Conservation (phyloP, 1,284 basidiomycete genomes). For the Rhodotorula sp. region DNA sequence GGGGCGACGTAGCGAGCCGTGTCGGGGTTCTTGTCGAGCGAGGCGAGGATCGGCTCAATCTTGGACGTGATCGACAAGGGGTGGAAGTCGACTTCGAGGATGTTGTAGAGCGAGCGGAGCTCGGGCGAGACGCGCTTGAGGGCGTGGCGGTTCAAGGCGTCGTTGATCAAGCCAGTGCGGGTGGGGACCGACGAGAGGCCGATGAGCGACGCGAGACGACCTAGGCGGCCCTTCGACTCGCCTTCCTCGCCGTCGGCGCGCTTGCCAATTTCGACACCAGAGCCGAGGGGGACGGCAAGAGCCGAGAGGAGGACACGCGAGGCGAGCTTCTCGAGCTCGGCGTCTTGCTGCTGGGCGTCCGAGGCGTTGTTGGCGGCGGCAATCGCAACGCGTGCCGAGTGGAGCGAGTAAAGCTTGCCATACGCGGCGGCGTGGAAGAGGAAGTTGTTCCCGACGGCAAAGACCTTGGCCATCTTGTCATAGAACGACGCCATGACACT, state of each 20-base stretch:
- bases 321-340: constrained; percentile 77
- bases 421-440: constrained; percentile 97
- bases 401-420: constrained; percentile 68
- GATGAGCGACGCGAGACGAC: constrained; percentile 71
- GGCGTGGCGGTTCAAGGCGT: constrained; percentile 74
- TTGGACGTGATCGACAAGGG: constrained; percentile 82
- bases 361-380: constrained; percentile 56
- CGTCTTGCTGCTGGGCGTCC: constrained; percentile 50
- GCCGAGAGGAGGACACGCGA: constrained; percentile 91
- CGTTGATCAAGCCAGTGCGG: constrained; percentile 68
- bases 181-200: constrained; percentile 84
- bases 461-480: constrained; percentile 95
- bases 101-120: constrained; percentile 79
- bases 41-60: constrained; percentile 75
- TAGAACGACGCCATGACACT: constrained; percentile 99
- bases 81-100: constrained; percentile 88
- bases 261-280: constrained; percentile 57
- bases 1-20: constrained; percentile 76
- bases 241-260: constrained; percentile 58
- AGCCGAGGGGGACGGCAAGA: constrained; percentile 87
- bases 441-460: constrained; percentile 80
- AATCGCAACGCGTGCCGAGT: constrained; percentile 59
- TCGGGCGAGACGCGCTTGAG: constrained; percentile 75
- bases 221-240: constrained; percentile 48
- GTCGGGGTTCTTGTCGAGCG: constrained; percentile 56